phyloP scores from a whole-genome alignment of 1,284 basidiomycete genomes.

The Ustilago crameri region DNA sequence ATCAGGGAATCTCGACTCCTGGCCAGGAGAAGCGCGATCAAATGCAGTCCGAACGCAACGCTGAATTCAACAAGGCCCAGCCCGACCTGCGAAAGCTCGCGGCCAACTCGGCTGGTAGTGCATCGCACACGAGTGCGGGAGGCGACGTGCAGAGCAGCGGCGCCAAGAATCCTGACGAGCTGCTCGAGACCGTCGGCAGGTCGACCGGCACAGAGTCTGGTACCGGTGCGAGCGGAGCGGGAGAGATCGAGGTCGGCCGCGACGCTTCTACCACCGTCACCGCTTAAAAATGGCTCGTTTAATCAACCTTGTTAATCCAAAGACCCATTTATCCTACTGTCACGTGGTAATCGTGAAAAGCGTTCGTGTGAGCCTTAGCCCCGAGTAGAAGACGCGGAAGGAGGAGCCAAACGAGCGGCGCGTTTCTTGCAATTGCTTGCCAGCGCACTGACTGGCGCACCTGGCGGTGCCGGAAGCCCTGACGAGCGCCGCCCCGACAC shows the following conservation, averaged over 20 bases:
- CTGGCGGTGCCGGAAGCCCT: neutral
- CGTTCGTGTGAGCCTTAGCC: neutral
- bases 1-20: constrained; percentile 38
- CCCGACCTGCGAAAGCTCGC: constrained; percentile 32
- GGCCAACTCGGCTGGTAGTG: constrained; percentile 11
- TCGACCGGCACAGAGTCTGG: constrained; percentile 38
- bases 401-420: constrained; percentile 6
- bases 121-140: constrained; percentile 2
- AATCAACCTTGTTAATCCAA: too few relatives aligned
- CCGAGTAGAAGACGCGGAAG: neutral
- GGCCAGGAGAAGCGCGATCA: constrained; percentile 32
- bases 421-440: constrained; percentile 22
- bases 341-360: neutral
- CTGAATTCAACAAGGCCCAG: constrained; percentile 26
- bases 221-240: constrained; percentile 10
- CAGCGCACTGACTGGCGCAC: neutral
- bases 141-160: constrained; percentile 11
- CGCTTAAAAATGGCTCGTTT: constrained; percentile 4
- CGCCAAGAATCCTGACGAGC: constrained; percentile 7
- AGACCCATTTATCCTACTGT: too few relatives aligned
- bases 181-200: constrained; percentile 22
- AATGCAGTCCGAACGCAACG: constrained; percentile 33
- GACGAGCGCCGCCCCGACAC: constrained; percentile 24
- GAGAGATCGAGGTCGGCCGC: constrained; percentile 26
- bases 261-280: constrained; percentile 30